Evolutionary conservation across 1,284 basidiomycete genomes (phyloP).

Genomic region (Phaffia rhodozyma): DNA sequence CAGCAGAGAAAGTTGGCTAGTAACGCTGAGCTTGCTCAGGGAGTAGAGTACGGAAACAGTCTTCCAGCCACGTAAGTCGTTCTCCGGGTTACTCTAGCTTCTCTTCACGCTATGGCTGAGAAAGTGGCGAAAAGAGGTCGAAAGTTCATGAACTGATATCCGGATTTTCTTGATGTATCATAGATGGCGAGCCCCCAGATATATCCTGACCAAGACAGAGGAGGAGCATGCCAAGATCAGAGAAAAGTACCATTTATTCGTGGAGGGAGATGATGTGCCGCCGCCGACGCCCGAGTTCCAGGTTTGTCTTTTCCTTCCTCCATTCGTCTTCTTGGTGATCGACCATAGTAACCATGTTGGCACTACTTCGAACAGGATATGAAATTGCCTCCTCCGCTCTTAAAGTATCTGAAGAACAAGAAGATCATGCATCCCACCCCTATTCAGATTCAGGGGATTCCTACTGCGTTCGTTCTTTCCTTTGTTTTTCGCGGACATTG

Average conservation of each 20-base stretch:
- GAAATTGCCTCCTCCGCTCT: constrained; percentile 80
- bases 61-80: constrained; percentile 60
- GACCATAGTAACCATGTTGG: neutral
- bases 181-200: constrained; percentile 80
- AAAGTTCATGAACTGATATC: neutral
- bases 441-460: constrained; percentile 94
- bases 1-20: constrained; percentile 75
- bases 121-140: neutral
- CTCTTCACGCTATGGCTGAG: neutral
- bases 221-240: constrained; percentile 64
- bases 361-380: constrained; percentile 55
- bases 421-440: constrained; percentile 82
- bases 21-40: constrained; percentile 83
- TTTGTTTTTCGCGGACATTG: neutral
- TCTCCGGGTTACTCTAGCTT: neutral
- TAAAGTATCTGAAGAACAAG: constrained; percentile 70
- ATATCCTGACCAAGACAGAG: constrained; percentile 57
- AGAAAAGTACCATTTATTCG: constrained; percentile 82
- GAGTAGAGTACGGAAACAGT: constrained; percentile 79
- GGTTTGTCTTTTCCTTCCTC: constrained; percentile 1
- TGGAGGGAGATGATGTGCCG: constrained; percentile 79
- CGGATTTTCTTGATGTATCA: constrained; percentile 4
- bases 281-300: constrained; percentile 81
- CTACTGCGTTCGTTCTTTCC: constrained; percentile 58
- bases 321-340: neutral